These are phyloP conservation scores for Omphalotus guepiniiformis DNA, from an alignment of 768 basidiomycete species.

Conservation along the genomic window DNA sequence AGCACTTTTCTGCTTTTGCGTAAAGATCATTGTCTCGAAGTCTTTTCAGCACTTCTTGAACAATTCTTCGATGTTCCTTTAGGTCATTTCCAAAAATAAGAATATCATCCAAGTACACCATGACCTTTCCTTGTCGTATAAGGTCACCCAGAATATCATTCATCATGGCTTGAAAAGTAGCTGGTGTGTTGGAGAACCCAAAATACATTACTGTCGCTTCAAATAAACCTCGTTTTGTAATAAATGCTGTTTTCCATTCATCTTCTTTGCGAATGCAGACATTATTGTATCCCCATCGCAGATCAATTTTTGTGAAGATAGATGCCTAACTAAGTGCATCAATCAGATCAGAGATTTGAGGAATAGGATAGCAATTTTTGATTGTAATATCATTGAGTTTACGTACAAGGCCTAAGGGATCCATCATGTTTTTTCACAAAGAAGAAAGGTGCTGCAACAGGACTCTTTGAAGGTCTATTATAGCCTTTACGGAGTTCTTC, in stretches of 20 bases:
- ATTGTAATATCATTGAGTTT: constrained; percentile 28
- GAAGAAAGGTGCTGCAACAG: constrained; percentile 15
- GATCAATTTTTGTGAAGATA: constrained; percentile 34
- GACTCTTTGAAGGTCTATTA: constrained; percentile 19
- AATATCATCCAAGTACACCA: constrained; percentile 32
- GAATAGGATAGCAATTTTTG: constrained; percentile 30
- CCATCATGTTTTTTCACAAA: constrained; percentile 24
- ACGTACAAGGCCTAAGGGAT: constrained; percentile 18
- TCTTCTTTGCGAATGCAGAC: constrained; percentile 37
- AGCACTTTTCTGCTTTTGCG: constrained; percentile 24
- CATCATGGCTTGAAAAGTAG: constrained; percentile 26
- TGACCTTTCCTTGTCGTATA: constrained; percentile 18
- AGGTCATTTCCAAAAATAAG: constrained; percentile 16
- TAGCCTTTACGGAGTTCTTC: constrained; percentile 14
- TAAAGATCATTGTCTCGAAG: constrained; percentile 18
- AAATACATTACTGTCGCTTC: constrained; percentile 42
- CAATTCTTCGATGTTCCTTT: constrained; percentile 9
- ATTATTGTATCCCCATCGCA: constrained; percentile 36
- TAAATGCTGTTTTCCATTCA: constrained; percentile 42
- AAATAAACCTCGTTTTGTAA: constrained; percentile 30
- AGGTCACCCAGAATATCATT: constrained; percentile 30
- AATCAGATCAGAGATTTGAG: constrained; percentile 29
- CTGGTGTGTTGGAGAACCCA: constrained; percentile 28
- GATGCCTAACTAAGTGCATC: constrained; percentile 19
- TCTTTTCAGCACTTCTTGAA: constrained; percentile 14